Evolutionary conservation across 1,284 basidiomycete species (phyloP).

Genomic region (Rhizoctonia solani): DNA sequence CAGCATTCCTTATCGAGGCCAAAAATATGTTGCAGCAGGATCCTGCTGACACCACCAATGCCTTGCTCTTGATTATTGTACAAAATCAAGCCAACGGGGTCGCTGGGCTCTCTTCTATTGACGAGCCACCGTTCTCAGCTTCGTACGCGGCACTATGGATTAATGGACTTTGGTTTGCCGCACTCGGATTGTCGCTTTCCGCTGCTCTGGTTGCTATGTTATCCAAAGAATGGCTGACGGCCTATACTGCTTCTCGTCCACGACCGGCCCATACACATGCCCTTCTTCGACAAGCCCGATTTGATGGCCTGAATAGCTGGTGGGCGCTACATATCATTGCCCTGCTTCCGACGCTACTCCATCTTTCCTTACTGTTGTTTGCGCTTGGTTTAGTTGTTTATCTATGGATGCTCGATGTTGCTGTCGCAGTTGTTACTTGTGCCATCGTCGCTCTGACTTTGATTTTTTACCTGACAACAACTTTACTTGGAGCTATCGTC

Average conservation of each 20-base stretch:
- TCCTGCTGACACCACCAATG: conserved; percentile 4
- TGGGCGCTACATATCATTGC: conserved; percentile 23
- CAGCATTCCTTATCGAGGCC: conserved; percentile 30
- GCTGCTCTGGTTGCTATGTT: conserved; percentile 29
- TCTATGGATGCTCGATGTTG: conserved; percentile 23
- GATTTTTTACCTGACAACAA: conserved; percentile 8
- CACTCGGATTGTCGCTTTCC: conserved; percentile 17
- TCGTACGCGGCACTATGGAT: conserved; percentile 16
- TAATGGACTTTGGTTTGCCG: conserved; percentile 33
- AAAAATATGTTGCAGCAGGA: conserved; percentile 21
- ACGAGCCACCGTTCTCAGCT: conserved; percentile 5
- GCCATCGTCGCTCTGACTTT: conserved; percentile 13
- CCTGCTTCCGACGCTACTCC: conserved; percentile 29
- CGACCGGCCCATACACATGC: conserved; percentile 23
- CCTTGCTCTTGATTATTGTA: conserved; percentile 22
- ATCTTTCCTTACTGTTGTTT: conserved; percentile 30
- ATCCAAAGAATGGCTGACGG: conserved; percentile 34
- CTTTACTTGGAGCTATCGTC: conserved; percentile 12
- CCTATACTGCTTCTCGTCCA: conserved; percentile 22
- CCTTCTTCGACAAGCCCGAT: conserved; percentile 12
- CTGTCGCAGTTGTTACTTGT: conserved; percentile 19
- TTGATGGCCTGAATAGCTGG: conserved; percentile 29
- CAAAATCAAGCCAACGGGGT: conserved; percentile 7
- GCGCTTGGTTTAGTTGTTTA: conserved; percentile 21
- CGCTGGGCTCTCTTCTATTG: not conserved